Base-by-base conservation (phyloP, 768 basidiomycete species). In the Artomyces pyxidatus region DNA sequence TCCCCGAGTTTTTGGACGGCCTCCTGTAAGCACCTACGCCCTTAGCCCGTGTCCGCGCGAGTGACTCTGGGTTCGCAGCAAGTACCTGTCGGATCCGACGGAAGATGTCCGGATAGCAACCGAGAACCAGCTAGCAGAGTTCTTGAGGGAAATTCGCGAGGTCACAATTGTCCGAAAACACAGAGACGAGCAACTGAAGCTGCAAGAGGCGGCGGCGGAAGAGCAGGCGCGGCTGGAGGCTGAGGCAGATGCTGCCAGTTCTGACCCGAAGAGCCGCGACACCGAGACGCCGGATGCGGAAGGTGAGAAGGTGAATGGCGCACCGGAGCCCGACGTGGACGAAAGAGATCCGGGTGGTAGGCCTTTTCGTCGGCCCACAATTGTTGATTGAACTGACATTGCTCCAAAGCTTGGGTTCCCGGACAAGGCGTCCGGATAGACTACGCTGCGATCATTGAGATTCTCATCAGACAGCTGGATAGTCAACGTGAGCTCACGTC, bases 1-100 rank as follows among this genome's bases (percentile, higher is more conserved):
- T 99, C 28, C 96, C 96, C 1, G 86, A 96, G 60, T 94, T 98
- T 62, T 67, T 99, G 43, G 93, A 97, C 53, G 94, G 93, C 2
- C 76, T 99, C 37, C 61, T 99, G 90, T 93, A 57, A 68, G 87
- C 56, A 9, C 27, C 14, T 37, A 38, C 22, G 16, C 48, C 37
- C 42, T 47, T 48, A 32, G n/a, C n/a, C 26, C 25, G 30, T 42
- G 29, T 38, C 39, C 37, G 54, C 27, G 37, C 23, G 42, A 14
- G 32, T 17, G 42, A 21, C 37, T 53, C 52, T 52, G 48, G 60
- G 44, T 41, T 9, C 50, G 4, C 59, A 95, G 93, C 56, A 92
- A 88, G 70, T 99, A 97, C 63, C 82, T 98, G 12, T 90, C 90
- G 1, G 96, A 99, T 64, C 92, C 92, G 0, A 93, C 84, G 1